Conservation (phyloP, 169 alveolate species). For the Amoebophrya sp. region DNA sequence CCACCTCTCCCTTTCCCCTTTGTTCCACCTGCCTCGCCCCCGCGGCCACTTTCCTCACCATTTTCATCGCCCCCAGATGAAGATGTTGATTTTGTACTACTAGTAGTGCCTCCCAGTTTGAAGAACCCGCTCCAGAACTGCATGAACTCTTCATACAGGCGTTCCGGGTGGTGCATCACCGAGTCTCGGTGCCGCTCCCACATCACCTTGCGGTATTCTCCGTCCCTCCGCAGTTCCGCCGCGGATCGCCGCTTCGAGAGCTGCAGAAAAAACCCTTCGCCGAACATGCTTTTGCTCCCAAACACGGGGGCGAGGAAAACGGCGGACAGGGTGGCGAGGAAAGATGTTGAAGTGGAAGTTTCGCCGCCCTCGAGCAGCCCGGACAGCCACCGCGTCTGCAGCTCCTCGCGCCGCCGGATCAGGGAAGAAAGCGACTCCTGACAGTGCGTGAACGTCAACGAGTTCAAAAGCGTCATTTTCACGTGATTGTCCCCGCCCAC, state of each 20-base stretch:
- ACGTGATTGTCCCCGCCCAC: too few relatives aligned
- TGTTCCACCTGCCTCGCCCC: neutral
- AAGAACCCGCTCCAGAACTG: neutral
- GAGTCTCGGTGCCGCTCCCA: neutral
- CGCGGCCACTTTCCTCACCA: neutral
- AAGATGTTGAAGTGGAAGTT: too few relatives aligned
- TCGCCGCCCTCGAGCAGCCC: too few relatives aligned
- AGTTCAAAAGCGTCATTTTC: too few relatives aligned
- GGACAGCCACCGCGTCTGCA: neutral
- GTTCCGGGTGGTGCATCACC: neutral
- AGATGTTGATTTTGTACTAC: neutral
- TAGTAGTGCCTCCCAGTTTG: too few relatives aligned
- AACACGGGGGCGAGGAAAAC: too few relatives aligned
- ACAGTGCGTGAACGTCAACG: neutral
- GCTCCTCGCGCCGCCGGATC: neutral
- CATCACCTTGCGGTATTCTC: neutral
- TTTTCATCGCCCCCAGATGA: neutral
- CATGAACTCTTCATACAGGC: too few relatives aligned
- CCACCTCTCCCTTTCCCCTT: neutral
- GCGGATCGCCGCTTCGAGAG: neutral
- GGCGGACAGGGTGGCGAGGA: neutral
- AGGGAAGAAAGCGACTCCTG: neutral
- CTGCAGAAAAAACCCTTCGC: too few relatives aligned
- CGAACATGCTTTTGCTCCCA: neutral
- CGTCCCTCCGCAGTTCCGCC: neutral